Conservation (phyloP, 2,329 filamentous ascomycete genomes). For the Beauveria australis region DNA sequence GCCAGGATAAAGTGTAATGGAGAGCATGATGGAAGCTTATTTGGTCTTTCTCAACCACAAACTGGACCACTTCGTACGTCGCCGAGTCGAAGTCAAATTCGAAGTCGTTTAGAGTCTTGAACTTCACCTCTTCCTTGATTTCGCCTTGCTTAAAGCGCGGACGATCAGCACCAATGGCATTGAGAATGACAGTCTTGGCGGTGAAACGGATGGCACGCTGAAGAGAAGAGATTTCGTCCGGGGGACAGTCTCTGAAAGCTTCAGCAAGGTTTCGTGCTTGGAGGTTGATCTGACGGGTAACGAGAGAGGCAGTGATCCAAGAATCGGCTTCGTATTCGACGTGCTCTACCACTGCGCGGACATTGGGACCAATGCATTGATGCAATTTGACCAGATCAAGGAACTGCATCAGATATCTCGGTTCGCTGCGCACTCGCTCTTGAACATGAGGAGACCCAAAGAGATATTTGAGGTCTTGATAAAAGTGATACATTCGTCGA, state of each 20-base stretch:
- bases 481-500: constrained; percentile 94
- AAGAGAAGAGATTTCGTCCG: constrained; percentile 59
- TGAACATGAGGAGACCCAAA: constrained; percentile 85
- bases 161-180: constrained; percentile 83
- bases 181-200: constrained; percentile 76
- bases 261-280: constrained; percentile 83
- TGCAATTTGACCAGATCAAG: constrained; percentile 92
- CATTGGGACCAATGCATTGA: constrained; percentile 93
- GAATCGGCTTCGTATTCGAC: constrained; percentile 97
- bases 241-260: constrained; percentile 64
- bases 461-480: constrained; percentile 85
- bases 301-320: constrained; percentile 92
- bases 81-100: constrained; percentile 61
- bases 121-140: constrained; percentile 76
- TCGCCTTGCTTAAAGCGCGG: constrained; percentile 78
- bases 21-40: constrained; percentile 97
- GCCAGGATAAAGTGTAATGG: constrained; percentile 93
- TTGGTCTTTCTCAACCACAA: constrained; percentile 77
- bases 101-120: constrained; percentile 69
- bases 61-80: constrained; percentile 68
- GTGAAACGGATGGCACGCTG: constrained; percentile 63
- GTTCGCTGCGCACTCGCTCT: constrained; percentile 71
- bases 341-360: constrained; percentile 84
- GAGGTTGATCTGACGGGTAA: constrained; percentile 90
- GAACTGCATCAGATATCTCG: constrained; percentile 87